Conservation (phyloP, 768 basidiomycete species). For the Tremella yokohamensis region DNA sequence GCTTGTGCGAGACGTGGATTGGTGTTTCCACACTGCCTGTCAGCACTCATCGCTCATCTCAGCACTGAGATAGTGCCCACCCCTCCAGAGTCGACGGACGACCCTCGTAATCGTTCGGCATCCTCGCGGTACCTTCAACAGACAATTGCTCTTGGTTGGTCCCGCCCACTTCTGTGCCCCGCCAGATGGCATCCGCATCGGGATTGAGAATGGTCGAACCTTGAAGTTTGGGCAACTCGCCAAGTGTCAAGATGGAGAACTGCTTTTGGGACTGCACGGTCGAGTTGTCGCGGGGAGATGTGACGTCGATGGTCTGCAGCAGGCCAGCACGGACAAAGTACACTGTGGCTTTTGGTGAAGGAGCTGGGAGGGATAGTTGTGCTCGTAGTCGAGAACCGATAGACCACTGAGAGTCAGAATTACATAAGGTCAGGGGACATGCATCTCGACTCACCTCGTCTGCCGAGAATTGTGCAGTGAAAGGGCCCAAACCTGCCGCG, state of each 20-base stretch:
- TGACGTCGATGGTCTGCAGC: conserved; percentile 26
- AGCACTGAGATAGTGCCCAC: conserved; percentile 15
- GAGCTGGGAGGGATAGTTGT: conserved; percentile 20
- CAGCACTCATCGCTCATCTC: not conserved
- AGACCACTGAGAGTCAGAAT: conserved; percentile 21
- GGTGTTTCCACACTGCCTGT: conserved; percentile 11
- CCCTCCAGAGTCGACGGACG: conserved; percentile 41
- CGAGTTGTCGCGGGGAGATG: conserved; percentile 28
- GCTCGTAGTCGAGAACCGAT: conserved; percentile 27
- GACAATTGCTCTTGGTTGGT: conserved; percentile 9
- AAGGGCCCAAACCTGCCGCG: conserved; percentile 19
- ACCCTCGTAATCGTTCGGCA: conserved; percentile 39
- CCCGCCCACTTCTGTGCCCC: conserved; percentile 15
- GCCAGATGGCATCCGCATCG: conserved; percentile 9
- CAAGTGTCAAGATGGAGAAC: conserved; percentile 16
- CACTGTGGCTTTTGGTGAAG: conserved; percentile 28
- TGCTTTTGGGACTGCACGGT: conserved; percentile 12
- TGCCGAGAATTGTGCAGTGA: conserved; percentile 18
- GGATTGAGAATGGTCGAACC: conserved; percentile 12
- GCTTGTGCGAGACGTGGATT: conserved; percentile 20
- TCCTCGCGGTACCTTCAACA: conserved; percentile 20
- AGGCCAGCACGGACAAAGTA: conserved; percentile 28
- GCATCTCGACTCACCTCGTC: conserved; percentile 19
- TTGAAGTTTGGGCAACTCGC: conserved; percentile 9
- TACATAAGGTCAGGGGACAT: not conserved